Conservation (phyloP, 2,329 filamentous ascomycete genomes). For the Ascochyta rabiei region DNA sequence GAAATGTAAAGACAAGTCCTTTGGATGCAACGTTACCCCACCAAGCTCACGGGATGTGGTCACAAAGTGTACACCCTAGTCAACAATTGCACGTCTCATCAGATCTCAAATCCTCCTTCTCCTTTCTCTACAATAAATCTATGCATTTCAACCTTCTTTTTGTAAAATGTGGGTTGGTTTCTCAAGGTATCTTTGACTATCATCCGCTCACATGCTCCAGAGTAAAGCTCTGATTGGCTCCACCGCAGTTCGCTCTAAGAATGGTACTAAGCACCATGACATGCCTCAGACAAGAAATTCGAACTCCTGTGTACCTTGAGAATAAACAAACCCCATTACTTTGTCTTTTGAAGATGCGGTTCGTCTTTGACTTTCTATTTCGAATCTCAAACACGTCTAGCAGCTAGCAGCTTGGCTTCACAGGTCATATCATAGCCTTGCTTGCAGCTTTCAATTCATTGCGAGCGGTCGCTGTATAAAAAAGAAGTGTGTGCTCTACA, state of each 20-base stretch:
- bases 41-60: neutral
- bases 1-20: neutral
- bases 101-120: neutral
- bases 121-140: too few relatives aligned
- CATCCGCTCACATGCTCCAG: constrained; percentile 14
- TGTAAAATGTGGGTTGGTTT: neutral
- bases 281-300: neutral
- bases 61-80: neutral
- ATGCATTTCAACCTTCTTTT: neutral
- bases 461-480: neutral
- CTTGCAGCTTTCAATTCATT: neutral
- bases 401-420: too few relatives aligned
- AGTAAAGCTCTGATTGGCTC: constrained; percentile 13
- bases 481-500: neutral
- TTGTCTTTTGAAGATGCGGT: neutral
- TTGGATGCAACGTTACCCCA: neutral
- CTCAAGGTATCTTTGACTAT: neutral
- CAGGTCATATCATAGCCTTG: neutral
- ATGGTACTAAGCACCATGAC: neutral
- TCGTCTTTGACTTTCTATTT: neutral
- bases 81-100: neutral
- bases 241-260: neutral
- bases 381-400: neutral
- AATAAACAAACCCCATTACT: neutral
- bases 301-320: neutral